phyloP scores from a whole-genome alignment of 164 flowering plant species.

The Hamamelis virginiana region DNA sequence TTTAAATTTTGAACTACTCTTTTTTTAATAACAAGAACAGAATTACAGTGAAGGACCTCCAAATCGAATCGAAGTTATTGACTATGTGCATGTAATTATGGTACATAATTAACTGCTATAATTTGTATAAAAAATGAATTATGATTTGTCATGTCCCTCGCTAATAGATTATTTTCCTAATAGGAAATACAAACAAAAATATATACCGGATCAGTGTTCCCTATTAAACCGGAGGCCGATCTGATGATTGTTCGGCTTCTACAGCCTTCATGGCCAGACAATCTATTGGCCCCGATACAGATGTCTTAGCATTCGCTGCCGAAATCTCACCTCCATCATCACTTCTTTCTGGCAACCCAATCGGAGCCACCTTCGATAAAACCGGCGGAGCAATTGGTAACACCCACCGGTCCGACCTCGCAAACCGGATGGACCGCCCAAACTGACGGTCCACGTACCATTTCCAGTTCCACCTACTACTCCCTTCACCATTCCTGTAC shows the following conservation, averaged over 20 bases:
- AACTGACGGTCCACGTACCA: neutral
- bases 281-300: conserved; percentile 16
- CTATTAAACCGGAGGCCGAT: conserved; percentile 5
- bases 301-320: neutral
- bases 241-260: neutral
- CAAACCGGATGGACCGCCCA: neutral
- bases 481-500: conserved; percentile 18
- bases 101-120: no score
- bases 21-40: no score
- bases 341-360: conserved; percentile 9
- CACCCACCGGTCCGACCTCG: conserved; percentile 30
- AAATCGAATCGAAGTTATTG: no score
- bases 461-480: conserved; percentile 12
- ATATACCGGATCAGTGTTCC: neutral
- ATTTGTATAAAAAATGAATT: no score
- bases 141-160: no score
- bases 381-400: conserved; percentile 23
- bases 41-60: no score
- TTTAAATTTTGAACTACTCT: no score
- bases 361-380: conserved; percentile 12
- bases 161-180: neutral
- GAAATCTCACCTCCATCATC: conserved; percentile 7
- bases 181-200: neutral
- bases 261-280: conserved; percentile 9
- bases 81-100: no score